Evolutionary conservation across 129 eudicot species (phyloP).

Genomic region (Lactuca saligna): DNA sequence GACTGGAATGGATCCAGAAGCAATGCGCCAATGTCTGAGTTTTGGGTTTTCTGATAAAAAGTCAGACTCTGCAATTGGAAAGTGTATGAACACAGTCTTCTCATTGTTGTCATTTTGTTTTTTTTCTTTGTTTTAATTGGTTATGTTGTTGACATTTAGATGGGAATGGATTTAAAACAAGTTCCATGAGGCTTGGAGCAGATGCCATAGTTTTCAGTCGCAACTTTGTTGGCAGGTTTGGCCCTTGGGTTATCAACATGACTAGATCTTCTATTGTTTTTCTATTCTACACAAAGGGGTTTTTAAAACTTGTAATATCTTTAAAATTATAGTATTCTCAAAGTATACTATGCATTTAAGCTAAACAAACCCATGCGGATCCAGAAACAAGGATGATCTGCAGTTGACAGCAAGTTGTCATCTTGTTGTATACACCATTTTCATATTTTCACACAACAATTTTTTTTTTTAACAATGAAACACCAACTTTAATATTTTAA

Average conservation of each 20-base stretch:
- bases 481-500: too few species aligned
- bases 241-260: background rate
- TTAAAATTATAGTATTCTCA: too few species aligned
- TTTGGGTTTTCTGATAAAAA: constrained; percentile 91
- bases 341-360: background rate
- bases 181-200: constrained; percentile 95
- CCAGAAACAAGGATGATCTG: too few species aligned
- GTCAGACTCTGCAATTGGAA: constrained; percentile 67
- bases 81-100: constrained; percentile 48
- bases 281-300: too few species aligned
- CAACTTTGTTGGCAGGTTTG: constrained; percentile 42
- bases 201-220: constrained; percentile 93
- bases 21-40: constrained; percentile 77
- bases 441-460: too few species aligned
- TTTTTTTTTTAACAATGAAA: too few species aligned
- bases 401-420: too few species aligned
- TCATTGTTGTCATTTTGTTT: constrained; percentile 1
- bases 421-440: too few species aligned
- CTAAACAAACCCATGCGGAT: background rate
- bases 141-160: constrained; percentile 53
- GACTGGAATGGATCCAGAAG: constrained; percentile 91
- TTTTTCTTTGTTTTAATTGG: constrained; percentile 9
- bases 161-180: constrained; percentile 96
- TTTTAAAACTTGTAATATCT: background rate
- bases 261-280: too few species aligned